These are phyloP conservation scores for Fusarium sambucinum DNA, from an alignment of 2,329 filamentous ascomycete species.

Conservation along the genomic window DNA sequence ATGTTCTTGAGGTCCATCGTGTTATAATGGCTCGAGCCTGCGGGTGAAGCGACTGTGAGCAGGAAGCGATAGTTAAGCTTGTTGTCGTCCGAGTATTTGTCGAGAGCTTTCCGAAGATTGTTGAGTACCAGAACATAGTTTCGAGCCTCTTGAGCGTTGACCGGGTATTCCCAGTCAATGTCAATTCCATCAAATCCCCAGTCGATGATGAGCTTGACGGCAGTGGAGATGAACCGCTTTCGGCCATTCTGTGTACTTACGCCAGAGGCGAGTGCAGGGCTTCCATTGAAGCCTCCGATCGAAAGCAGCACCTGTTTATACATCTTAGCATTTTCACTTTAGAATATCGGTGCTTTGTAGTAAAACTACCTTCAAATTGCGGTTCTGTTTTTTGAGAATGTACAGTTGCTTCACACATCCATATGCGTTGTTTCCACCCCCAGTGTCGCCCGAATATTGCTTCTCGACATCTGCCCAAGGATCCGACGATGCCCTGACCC, in stretches of 20 bases:
- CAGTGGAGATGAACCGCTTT: conserved; percentile 73
- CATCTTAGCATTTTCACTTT: conserved; percentile 19
- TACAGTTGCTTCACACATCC: conserved; percentile 83
- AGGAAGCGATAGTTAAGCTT: conserved; percentile 61
- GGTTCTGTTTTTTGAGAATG: conserved; percentile 79
- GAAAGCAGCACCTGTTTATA: conserved; percentile 26
- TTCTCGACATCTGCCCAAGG: conserved; percentile 68
- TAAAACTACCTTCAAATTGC: conserved; percentile 74
- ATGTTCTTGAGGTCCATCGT: conserved; percentile 65
- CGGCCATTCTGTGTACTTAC: conserved; percentile 72
- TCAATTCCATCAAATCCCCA: conserved; percentile 70
- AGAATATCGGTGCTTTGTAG: background rate
- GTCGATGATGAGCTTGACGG: conserved; percentile 77
- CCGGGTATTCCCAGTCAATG: conserved; percentile 69
- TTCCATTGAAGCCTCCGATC: conserved; percentile 84
- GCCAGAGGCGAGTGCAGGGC: conserved; percentile 61
- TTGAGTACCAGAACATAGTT: conserved; percentile 44
- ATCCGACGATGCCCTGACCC: conserved; percentile 44
- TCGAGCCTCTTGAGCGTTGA: conserved; percentile 53
- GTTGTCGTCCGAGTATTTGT: conserved; percentile 56
- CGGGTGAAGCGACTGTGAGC: conserved; percentile 64
- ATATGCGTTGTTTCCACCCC: conserved; percentile 76
- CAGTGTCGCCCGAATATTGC: conserved; percentile 74
- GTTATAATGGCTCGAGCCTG: conserved; percentile 62
- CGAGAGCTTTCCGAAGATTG: conserved; percentile 55